A percentile compares a stretch with the other conserved stretches of the same genome.
Conservation (phyloP, 495 filamentous ascomycete genomes). For the Aspergillus steynii region DNA sequence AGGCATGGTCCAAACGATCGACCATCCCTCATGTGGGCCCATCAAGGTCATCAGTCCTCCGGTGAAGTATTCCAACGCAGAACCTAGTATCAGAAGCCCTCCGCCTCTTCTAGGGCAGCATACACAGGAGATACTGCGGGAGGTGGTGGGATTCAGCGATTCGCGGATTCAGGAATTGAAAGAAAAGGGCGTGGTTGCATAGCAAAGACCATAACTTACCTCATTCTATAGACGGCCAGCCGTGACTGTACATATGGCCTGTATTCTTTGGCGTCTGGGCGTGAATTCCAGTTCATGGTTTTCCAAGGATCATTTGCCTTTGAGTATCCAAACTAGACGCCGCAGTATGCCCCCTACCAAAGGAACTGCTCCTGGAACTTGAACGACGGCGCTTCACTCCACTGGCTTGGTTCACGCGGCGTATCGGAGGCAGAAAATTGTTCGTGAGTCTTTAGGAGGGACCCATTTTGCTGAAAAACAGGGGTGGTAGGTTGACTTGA, state of each 20-base stretch:
- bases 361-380: slow-evolving; percentile 41
- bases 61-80: slow-evolving; percentile 85
- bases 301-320: no score
- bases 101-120: slow-evolving; percentile 91
- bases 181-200: slow-evolving; percentile 68
- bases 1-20: slow-evolving; percentile 82
- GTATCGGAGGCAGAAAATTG: background rate
- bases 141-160: slow-evolving; percentile 62
- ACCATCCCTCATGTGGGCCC: slow-evolving; percentile 78
- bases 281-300: no score
- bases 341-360: slow-evolving; percentile 25
- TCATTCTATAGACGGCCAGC: background rate
- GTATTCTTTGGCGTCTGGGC: no score
- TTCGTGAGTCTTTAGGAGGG: background rate
- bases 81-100: slow-evolving; percentile 71
- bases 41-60: slow-evolving; percentile 94
- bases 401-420: slow-evolving; percentile 22
- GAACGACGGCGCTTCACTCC: slow-evolving; percentile 36
- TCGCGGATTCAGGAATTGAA: slow-evolving; percentile 62
- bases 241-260: no score
- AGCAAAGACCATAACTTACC: slow-evolving; percentile 12
- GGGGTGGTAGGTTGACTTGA: background rate
- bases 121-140: slow-evolving; percentile 77
- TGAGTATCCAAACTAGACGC: background rate
- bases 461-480: background rate